These are phyloP conservation scores for Talaromyces proteolyticus DNA, from an alignment of 495 filamentous ascomycete species.

Conservation along the genomic window DNA sequence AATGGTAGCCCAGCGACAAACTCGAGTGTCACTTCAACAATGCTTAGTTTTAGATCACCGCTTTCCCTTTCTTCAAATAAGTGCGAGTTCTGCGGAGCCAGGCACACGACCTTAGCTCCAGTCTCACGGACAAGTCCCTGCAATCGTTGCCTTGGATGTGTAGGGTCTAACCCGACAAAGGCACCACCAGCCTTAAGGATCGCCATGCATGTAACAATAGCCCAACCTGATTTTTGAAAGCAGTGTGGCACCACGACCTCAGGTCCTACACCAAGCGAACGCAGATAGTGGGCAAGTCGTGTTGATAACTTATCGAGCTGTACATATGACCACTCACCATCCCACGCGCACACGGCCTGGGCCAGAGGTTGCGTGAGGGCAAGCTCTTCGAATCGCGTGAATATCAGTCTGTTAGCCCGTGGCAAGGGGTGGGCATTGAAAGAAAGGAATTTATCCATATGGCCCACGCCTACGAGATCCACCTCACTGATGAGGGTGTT, in stretches of 20 bases:
- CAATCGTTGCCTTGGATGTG: conserved; percentile 24
- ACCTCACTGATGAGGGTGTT: too few relatives aligned
- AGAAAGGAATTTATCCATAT: conserved; percentile 14
- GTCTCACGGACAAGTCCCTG: conserved; percentile 13
- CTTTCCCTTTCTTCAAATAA: neutral
- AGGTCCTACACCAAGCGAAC: conserved; percentile 35
- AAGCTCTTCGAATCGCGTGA: conserved; percentile 12
- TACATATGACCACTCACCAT: conserved; percentile 25
- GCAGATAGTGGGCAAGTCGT: conserved; percentile 28
- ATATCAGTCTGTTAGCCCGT: conserved; percentile 9
- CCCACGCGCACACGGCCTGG: conserved; percentile 26
- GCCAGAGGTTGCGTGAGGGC: conserved; percentile 4
- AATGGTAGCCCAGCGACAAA: neutral
- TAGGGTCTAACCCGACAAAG: conserved; percentile 35
- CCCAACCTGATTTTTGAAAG: conserved; percentile 23
- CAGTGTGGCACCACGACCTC: conserved; percentile 19
- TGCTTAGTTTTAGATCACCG: neutral
- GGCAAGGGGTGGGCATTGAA: neutral
- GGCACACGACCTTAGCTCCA: conserved; percentile 9
- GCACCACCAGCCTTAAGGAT: conserved; percentile 25
- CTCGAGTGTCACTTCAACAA: neutral
- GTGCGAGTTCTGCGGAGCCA: too few relatives aligned
- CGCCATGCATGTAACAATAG: conserved; percentile 18
- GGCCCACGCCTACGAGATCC: too few relatives aligned
- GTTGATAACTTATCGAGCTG: conserved; percentile 27